phyloP scores from a whole-genome alignment of 768 basidiomycete genomes.

The Trametes maxima region DNA sequence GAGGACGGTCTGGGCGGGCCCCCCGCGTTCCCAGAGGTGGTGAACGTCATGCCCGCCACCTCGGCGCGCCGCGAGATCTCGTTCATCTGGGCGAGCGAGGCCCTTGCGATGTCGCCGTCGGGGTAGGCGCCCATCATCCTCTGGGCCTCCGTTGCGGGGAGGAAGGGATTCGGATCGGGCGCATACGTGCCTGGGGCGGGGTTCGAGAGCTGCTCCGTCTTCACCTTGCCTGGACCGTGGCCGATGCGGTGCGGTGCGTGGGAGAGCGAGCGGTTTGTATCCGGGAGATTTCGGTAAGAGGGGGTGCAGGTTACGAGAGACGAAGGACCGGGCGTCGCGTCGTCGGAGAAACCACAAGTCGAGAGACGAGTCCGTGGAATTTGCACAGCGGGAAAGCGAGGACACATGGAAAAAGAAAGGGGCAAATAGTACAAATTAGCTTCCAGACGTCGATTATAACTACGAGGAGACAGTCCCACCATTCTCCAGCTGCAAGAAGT shows the following conservation, averaged over 20 bases:
- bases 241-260: slow-evolving; percentile 9
- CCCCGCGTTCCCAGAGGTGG: slow-evolving; percentile 1
- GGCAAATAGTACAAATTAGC: slow-evolving; percentile 35
- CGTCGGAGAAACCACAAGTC: slow-evolving; percentile 7
- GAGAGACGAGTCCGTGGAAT: slow-evolving; percentile 14
- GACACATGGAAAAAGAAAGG: slow-evolving; percentile 17
- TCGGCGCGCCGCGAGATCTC: slow-evolving; percentile 70
- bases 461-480: slow-evolving; percentile 43
- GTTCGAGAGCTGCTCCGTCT: slow-evolving; percentile 33
- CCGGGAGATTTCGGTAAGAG: slow-evolving; percentile 11
- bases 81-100: slow-evolving; percentile 76
- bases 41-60: slow-evolving; percentile 43
- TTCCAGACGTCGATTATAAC: slow-evolving; percentile 35
- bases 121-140: slow-evolving; percentile 51
- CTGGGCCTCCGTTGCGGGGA: slow-evolving; percentile 59
- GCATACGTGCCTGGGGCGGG: slow-evolving; percentile 23
- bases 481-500: slow-evolving; percentile 74
- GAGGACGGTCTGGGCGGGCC: slow-evolving; percentile 26
- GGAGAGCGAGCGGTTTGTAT: background rate
- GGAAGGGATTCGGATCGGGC: slow-evolving; percentile 49
- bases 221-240: slow-evolving; percentile 35
- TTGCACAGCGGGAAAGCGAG: slow-evolving; percentile 35
- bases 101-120: slow-evolving; percentile 63
- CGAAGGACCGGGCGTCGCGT: background rate
- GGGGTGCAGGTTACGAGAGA: background rate